A percentile compares a stretch with the other conserved stretches of the same genome.
phyloP scores from a whole-genome alignment of 2,329 filamentous ascomycete genomes.

The Sarocladium brachiariae region DNA sequence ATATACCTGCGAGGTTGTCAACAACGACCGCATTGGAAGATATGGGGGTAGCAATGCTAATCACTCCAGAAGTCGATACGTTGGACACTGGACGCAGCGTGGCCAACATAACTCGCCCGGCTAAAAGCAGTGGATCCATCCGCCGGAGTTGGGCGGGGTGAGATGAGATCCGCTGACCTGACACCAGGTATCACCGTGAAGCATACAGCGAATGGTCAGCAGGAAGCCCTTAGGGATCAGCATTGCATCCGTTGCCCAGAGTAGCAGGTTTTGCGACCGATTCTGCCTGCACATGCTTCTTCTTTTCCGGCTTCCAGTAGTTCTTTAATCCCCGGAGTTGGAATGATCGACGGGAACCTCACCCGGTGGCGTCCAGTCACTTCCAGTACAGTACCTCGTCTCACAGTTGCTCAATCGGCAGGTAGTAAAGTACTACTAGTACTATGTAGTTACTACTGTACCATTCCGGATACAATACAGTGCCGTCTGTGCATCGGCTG shows the following conservation, averaged over 20 bases:
- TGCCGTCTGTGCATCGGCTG: slow-evolving; percentile 2
- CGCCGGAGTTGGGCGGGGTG: neutral
- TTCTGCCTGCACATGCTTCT: neutral
- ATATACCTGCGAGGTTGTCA: too few relatives aligned
- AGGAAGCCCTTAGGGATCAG: neutral
- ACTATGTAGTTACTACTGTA: neutral
- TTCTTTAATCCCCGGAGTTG: slow-evolving; percentile 6
- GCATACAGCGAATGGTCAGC: neutral
- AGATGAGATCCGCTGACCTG: slow-evolving; percentile 1
- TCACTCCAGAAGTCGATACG: too few relatives aligned
- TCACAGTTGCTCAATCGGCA: too few relatives aligned
- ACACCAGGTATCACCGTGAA: neutral
- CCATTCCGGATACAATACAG: neutral
- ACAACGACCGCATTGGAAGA: too few relatives aligned
- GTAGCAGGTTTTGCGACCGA: slow-evolving; percentile 6
- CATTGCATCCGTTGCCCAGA: slow-evolving; percentile 6
- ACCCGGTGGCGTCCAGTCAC: neutral
- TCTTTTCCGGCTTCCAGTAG: slow-evolving; percentile 1
- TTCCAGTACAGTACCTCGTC: too few relatives aligned
- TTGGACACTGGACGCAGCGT: neutral
- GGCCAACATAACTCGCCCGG: slow-evolving; percentile 6
- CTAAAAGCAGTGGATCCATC: slow-evolving; percentile 9
- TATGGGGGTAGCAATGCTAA: too few relatives aligned
- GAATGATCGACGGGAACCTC: neutral
- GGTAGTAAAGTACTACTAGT: too few relatives aligned